These are phyloP conservation scores for Ganoderma resinaceum DNA, from an alignment of 1,284 basidiomycete genomes.

Conservation along the genomic window DNA sequence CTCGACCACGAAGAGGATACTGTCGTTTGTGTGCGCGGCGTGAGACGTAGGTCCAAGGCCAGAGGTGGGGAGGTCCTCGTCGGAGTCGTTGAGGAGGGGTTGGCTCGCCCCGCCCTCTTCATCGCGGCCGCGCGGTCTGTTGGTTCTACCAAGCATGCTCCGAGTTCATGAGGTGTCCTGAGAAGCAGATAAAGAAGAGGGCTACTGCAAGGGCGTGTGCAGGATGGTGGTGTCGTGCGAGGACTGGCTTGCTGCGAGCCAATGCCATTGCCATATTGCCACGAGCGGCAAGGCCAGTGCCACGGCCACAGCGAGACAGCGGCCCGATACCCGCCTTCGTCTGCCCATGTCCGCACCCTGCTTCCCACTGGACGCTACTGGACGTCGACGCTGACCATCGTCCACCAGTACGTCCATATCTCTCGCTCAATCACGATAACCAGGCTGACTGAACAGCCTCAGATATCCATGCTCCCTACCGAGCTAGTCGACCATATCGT, in stretches of 20 bases:
- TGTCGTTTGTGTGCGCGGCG: conserved; percentile 20
- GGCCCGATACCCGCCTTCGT: background rate
- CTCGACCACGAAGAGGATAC: conserved; percentile 42
- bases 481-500: conserved; percentile 45
- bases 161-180: conserved; percentile 20
- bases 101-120: conserved; percentile 54
- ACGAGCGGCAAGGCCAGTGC: background rate
- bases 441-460: background rate
- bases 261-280: no score
- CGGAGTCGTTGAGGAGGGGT: conserved; percentile 58
- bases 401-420: background rate
- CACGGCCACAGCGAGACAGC: background rate
- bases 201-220: conserved; percentile 22
- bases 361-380: no score
- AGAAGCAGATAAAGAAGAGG: background rate
- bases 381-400: background rate
- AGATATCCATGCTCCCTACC: conserved; percentile 31
- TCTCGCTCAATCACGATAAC: background rate
- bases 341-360: background rate
- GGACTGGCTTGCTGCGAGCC: background rate
- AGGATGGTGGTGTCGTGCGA: background rate
- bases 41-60: background rate
- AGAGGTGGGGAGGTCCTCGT: conserved; percentile 43
- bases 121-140: conserved; percentile 38
- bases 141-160: conserved; percentile 44